A percentile compares a stretch with the other conserved stretches of the same genome.
Evolutionary conservation across 352 stramenopile species (phyloP).

Genomic region (Globisporangium ultimum): DNA sequence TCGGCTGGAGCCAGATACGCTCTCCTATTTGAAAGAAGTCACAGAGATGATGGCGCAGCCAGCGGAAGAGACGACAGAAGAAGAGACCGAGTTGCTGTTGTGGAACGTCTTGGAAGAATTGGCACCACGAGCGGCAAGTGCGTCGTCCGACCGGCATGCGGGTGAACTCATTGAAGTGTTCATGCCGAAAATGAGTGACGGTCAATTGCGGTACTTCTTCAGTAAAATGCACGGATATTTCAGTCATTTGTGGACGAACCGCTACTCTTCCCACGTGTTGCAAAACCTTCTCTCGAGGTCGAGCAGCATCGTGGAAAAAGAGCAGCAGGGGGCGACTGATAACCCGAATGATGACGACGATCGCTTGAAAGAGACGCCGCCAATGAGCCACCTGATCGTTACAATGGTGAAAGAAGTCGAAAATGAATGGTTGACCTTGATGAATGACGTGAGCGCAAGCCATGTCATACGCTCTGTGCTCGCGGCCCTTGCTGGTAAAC

Average conservation of each 20-base stretch:
- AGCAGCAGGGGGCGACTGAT: slow-evolving; percentile 28
- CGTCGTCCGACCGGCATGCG: slow-evolving; percentile 71
- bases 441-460: slow-evolving; percentile 85
- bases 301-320: slow-evolving; percentile 44
- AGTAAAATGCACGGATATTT: slow-evolving; percentile 80
- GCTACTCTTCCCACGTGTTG: slow-evolving; percentile 84
- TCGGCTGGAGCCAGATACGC: slow-evolving; percentile 68
- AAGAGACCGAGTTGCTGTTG: slow-evolving; percentile 59
- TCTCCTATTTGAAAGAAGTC: slow-evolving; percentile 83
- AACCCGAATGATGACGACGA: slow-evolving; percentile 50
- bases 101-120: slow-evolving; percentile 84
- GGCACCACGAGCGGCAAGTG: slow-evolving; percentile 66
- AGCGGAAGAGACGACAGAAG: slow-evolving; percentile 46
- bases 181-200: slow-evolving; percentile 66
- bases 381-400: slow-evolving; percentile 69
- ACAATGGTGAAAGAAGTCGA: slow-evolving; percentile 75
- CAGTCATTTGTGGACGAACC: slow-evolving; percentile 83
- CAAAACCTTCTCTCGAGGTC: slow-evolving; percentile 68
- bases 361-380: slow-evolving; percentile 50
- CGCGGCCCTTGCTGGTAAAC: slow-evolving; percentile 56
- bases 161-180: slow-evolving; percentile 69
- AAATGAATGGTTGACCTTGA: slow-evolving; percentile 78
- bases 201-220: slow-evolving; percentile 69
- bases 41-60: slow-evolving; percentile 65
- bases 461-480: slow-evolving; percentile 78